A percentile compares a stretch with the other conserved stretches of the same genome.
Conservation (phyloP, 2,329 filamentous ascomycete species). For the Diplodia corticola region DNA sequence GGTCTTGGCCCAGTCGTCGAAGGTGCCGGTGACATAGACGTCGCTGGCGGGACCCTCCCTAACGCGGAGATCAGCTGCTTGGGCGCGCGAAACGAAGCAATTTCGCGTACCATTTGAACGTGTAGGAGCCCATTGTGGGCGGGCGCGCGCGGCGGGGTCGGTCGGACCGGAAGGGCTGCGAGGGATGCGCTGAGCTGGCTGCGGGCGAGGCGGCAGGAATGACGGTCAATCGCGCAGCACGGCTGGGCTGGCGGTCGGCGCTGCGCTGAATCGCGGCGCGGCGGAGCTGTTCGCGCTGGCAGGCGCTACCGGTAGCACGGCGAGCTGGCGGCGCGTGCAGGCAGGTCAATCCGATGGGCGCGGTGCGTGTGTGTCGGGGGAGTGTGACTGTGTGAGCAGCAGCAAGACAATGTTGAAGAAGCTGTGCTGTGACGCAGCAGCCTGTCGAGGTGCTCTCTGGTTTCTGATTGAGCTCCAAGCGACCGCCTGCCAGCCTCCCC, state of each 20-base stretch:
- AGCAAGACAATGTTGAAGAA: neutral
- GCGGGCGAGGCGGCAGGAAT: conserved; percentile 7
- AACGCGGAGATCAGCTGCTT: neutral
- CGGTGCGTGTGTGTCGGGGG: neutral
- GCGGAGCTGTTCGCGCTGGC: neutral
- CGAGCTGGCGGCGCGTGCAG: conserved; percentile 6
- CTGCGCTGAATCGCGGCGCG: conserved; percentile 15
- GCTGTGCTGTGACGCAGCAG: neutral
- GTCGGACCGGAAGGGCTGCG: neutral
- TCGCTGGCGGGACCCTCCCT: conserved; percentile 84
- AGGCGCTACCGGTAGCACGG: neutral
- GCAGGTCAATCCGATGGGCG: conserved; percentile 2
- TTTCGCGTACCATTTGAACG: conserved; percentile 66
- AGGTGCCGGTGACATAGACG: conserved; percentile 93
- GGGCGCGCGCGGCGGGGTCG: conserved; percentile 2
- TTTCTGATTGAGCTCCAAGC: neutral
- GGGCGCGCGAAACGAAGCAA: conserved; percentile 28
- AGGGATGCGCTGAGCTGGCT: conserved; percentile 9
- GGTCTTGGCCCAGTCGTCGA: conserved; percentile 90
- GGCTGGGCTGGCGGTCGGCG: neutral
- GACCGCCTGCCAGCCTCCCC: conserved; percentile 3
- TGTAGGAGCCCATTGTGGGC: conserved; percentile 63
- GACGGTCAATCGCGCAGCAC: conserved; percentile 9
- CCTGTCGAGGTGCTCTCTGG: too few species aligned
- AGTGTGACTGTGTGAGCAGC: too few species aligned